A percentile compares a stretch with the other conserved stretches of the same genome.
Evolutionary conservation across 1,284 basidiomycete genomes (phyloP).

Genomic region (Ceratobasidium sp.): DNA sequence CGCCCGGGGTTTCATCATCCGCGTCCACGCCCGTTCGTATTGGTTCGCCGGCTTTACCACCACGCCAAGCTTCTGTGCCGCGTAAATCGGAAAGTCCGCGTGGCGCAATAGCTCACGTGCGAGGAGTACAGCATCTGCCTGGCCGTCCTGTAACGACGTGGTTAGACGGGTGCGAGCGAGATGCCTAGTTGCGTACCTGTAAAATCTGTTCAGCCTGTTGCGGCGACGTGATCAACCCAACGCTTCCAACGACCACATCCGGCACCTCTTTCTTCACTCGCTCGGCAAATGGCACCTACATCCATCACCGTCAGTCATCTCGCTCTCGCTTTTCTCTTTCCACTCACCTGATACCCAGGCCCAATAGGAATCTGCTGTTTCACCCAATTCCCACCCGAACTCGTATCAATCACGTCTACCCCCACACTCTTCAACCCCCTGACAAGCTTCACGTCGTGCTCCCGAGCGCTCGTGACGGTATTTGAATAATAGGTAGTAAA

Average conservation of each 20-base stretch:
- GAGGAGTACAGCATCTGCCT: conserved; percentile 75
- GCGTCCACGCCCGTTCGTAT: conserved; percentile 70
- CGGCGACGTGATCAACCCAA: conserved; percentile 78
- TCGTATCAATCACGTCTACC: conserved; percentile 78
- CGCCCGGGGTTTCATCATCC: conserved; percentile 62
- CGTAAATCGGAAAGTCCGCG: conserved; percentile 60
- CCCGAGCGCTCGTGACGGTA: too few species aligned
- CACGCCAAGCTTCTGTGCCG: conserved; percentile 67
- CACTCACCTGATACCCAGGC: background rate
- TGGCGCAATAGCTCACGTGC: conserved; percentile 72
- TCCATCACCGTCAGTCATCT: too few species aligned
- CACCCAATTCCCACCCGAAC: conserved; percentile 73
- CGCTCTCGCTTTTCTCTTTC: too few species aligned
- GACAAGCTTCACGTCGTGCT: too few species aligned
- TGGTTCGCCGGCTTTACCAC: conserved; percentile 72
- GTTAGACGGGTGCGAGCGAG: too few species aligned
- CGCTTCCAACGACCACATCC: conserved; percentile 67
- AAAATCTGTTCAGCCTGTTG: conserved; percentile 74
- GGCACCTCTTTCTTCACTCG: conserved; percentile 72
- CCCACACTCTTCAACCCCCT: conserved; percentile 69
- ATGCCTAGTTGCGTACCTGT: too few species aligned
- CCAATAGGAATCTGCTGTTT: conserved; percentile 49
- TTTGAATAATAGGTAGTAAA: too few species aligned
- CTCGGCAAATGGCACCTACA: conserved; percentile 75
- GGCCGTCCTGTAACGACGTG: conserved; percentile 58